A percentile compares a stretch with the other conserved stretches of the same genome.
Evolutionary conservation across 2,329 filamentous ascomycete species (phyloP).

Genomic region (Atkinsonella texensis): DNA sequence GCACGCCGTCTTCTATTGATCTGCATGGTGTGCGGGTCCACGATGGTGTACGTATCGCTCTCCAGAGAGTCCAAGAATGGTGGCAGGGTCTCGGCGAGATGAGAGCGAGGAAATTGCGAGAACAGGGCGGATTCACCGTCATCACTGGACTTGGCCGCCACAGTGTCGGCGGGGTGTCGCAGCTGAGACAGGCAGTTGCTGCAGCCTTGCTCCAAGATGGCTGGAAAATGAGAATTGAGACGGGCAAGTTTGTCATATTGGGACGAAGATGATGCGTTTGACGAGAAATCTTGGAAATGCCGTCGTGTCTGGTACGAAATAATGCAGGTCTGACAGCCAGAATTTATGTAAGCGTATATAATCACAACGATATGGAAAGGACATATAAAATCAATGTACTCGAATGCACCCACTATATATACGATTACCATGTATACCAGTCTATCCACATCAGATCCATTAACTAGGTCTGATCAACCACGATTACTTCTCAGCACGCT

Average conservation of each 20-base stretch:
- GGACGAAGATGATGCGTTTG: constrained; percentile 33
- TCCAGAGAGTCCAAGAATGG: constrained; percentile 56
- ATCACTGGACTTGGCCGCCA: constrained; percentile 75
- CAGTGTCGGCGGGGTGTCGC: constrained; percentile 62
- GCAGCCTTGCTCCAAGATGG: constrained; percentile 64
- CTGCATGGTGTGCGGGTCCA: constrained; percentile 74
- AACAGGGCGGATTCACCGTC: constrained; percentile 48
- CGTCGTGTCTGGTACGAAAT: too few relatives aligned
- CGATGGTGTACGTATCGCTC: constrained; percentile 70
- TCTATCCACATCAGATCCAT: neutral
- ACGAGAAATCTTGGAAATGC: neutral
- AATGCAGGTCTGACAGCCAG: too few relatives aligned
- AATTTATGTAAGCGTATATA: too few relatives aligned
- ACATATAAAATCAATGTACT: neutral
- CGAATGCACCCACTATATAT: neutral
- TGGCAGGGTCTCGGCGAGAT: constrained; percentile 62
- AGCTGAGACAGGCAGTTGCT: constrained; percentile 68
- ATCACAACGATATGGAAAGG: too few relatives aligned
- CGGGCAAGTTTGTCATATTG: constrained; percentile 57
- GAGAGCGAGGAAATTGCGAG: constrained; percentile 36
- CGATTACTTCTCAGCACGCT: neutral
- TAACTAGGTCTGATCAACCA: neutral
- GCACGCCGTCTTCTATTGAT: constrained; percentile 50
- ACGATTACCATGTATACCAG: neutral
- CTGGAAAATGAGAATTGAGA: constrained; percentile 67